Evolutionary conservation across 78 protist species (phyloP).

Genomic region (Dictyostelium brefeldianum): DNA sequence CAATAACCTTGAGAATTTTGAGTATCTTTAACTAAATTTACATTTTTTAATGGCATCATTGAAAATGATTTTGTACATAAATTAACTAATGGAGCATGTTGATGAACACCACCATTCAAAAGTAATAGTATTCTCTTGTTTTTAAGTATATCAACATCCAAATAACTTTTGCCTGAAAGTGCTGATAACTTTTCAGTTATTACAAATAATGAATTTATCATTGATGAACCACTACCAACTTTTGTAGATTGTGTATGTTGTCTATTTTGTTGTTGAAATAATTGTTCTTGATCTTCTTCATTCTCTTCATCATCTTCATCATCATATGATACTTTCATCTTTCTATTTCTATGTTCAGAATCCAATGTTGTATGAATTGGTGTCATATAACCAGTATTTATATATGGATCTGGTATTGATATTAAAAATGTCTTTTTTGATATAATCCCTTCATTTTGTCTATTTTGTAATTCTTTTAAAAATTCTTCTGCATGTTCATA

Average conservation of each 20-base stretch:
- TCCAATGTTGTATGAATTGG: background rate
- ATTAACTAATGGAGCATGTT: constrained; percentile 60
- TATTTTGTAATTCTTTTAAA: constrained; percentile 48
- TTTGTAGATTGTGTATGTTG: background rate
- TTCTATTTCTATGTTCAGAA: background rate
- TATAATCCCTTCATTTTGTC: constrained; percentile 63
- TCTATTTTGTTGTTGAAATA: background rate
- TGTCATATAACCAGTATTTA: background rate
- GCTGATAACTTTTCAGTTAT: constrained; percentile 41
- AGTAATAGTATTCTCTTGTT: constrained; percentile 43
- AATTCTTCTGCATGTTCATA: constrained; percentile 61
- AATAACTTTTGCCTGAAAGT: constrained; percentile 21
- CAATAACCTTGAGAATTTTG: too few species aligned
- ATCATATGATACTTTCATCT: background rate
- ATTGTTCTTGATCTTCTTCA: background rate
- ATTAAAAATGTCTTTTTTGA: constrained; percentile 14
- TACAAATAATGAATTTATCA: constrained; percentile 38
- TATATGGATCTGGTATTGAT: constrained; percentile 54
- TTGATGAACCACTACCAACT: constrained; percentile 59
- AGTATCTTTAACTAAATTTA: background rate
- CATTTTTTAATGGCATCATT: constrained; percentile 6
- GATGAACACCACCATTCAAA: constrained; percentile 64
- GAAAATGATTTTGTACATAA: constrained; percentile 56
- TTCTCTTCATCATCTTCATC: background rate
- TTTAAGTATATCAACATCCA: constrained; percentile 48